Evolutionary conservation across 331 rosid genomes (phyloP), one percentile per base, ranked within the genome.

Genomic region (Prunus yedoensis): DNA sequence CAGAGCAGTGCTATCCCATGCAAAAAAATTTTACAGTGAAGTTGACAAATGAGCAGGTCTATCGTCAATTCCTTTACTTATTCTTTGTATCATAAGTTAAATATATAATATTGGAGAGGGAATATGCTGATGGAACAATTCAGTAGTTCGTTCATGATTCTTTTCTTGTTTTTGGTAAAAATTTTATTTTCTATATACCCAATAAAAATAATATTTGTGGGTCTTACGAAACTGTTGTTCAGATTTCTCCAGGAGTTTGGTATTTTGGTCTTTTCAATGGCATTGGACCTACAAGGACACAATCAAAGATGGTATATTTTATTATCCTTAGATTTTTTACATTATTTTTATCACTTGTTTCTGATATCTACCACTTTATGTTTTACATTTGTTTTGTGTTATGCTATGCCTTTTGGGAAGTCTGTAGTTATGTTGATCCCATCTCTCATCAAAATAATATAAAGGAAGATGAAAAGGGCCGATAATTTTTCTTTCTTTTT

Each of bases 201-300:
- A 25, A 25, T n/a, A 30, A 59, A 59, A 59, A 59, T 13, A 10
- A n/a, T n/a, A 12, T 8, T 25, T 4, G 32, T 45, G 20, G 25
- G 25, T 69, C 72, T 56, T 35, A 77, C 66, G 63, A 73, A 73
- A 49, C 52, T 79, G 35, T 78, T 75, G 63, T 86, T 80, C 90
- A 94, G 99, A 92, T 94, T 88, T 79, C 96, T 84, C 87, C 97
- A 80, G 99, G 99, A 66, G 91, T 89, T 75, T 94, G 96, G 96
- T 92, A 90, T 82, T 84, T 94, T 69, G 99, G 99, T 73, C 85
- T 94, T 73, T 94, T 94, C 89, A 94, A 94, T 61, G 99, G 99
- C 80, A 83, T 90, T 67, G 99, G 97, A 80, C 73, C 89, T 49
- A 70, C 88, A 59, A 89, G 99, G 80, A 90, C 99, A 32, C 99